Percentiles rank a stretch among this genome's conserved stretches.
Evolutionary conservation across 495 filamentous ascomycete genomes (phyloP).

Genomic region (Aspergillus haitiensis): DNA sequence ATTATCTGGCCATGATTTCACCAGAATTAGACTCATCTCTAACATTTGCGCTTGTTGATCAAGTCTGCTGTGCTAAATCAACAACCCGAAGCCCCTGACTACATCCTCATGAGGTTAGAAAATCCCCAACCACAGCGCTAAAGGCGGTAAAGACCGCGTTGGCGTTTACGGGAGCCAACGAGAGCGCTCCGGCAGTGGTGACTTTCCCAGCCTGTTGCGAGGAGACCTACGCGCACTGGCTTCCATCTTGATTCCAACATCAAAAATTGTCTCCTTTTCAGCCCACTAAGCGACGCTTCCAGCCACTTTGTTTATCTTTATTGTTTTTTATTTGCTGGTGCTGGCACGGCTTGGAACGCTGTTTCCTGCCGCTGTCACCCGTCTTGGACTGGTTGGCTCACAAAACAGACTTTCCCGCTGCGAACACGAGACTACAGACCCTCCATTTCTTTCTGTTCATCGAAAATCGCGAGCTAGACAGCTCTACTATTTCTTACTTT

Average conservation of each 20-base stretch:
- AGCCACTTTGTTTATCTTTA: constrained; percentile 7
- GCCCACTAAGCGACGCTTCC: constrained; percentile 8
- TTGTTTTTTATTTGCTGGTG: constrained; percentile 18
- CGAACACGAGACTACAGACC: constrained; percentile 15
- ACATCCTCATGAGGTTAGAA: constrained; percentile 10
- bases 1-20: not conserved
- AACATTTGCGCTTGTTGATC: not conserved
- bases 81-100: constrained; percentile 6
- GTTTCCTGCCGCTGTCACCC: constrained; percentile 30
- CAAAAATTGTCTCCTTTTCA: constrained; percentile 18
- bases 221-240: constrained; percentile 25
- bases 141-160: constrained; percentile 25
- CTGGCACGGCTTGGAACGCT: constrained; percentile 28
- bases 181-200: constrained; percentile 20
- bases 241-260: constrained; percentile 12
- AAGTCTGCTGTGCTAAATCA: not conserved
- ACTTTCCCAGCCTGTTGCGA: constrained; percentile 22
- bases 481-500: not conserved
- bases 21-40: not conserved
- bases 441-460: constrained; percentile 7
- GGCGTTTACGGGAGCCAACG: constrained; percentile 27
- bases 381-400: constrained; percentile 20
- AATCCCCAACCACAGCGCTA: constrained; percentile 19
- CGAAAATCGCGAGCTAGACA: constrained; percentile 8
- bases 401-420: constrained; percentile 22